Conservation (phyloP, 1,139 yeast species). For the Yamadazyma spencermartinsiae region DNA sequence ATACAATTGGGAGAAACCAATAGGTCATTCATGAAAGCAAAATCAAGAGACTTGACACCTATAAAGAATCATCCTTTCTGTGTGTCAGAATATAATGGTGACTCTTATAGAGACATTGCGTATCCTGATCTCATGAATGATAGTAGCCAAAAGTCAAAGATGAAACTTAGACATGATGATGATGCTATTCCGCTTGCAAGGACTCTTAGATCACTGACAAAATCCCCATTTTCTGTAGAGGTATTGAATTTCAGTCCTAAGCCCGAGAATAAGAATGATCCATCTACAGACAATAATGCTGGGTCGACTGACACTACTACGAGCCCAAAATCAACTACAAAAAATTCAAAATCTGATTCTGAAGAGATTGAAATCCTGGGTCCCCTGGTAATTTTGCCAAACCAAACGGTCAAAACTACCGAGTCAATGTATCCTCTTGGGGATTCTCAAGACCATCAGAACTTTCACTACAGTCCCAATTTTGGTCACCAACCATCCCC, state of each 20-base stretch:
- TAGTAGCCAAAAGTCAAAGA: neutral
- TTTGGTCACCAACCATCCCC: neutral
- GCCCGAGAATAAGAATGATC: neutral
- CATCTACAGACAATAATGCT: neutral
- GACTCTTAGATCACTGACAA: neutral
- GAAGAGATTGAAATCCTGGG: neutral
- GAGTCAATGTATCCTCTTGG: neutral
- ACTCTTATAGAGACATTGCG: neutral
- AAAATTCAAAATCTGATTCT: neutral
- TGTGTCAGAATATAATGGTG: neutral
- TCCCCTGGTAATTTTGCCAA: neutral
- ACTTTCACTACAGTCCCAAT: neutral
- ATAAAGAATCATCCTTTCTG: neutral
- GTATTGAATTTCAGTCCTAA: no score
- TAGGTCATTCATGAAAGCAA: neutral
- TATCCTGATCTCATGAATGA: neutral
- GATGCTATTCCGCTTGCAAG: no score
- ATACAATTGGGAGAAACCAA: no score
- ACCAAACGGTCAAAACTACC: neutral
- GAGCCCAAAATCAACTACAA: no score
- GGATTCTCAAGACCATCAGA: neutral
- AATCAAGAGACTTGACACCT: neutral
- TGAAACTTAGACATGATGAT: neutral
- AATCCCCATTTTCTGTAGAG: no score
- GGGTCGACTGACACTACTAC: neutral